Base-by-base conservation (phyloP, 495 filamentous ascomycete species). In the Aspergillus mulundensis region DNA sequence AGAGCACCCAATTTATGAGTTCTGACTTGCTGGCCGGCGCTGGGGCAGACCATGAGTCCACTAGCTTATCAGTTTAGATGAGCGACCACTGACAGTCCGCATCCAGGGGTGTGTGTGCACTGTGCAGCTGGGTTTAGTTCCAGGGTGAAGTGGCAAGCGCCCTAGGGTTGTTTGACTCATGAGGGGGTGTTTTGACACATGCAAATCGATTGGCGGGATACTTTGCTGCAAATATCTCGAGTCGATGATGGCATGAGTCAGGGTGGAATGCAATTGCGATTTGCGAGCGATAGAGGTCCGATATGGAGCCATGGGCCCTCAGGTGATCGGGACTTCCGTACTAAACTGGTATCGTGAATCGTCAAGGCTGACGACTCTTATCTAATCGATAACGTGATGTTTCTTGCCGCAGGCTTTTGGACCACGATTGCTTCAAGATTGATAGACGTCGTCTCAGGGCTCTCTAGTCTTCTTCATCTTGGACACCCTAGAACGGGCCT, bases 311-410 rank as follows among this genome's bases (percentile, higher is more conserved):
- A 15, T 12, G 15, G 5, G 14, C 21, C 18, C 1, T 47, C 47
- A 24, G 28, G 23, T 38, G 32, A 47, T 28, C 42, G n/a, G 4
- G 28, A 10, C 10, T 5, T 30, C 28, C n/a, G n/a, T n/a, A n/a
- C n/a, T n/a, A n/a, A n/a, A n/a, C n/a, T n/a, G n/a, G n/a, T n/a
- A n/a, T n/a, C n/a, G 32, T 40, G 18, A 21, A 54, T 46, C 18
- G 28, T 25, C 41, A 44, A 30, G 47, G 19, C 48, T 48, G 50
- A 52, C 43, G 41, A 50, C 30, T 58, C 14, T 32, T 50, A 59
- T 59, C 57, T 54, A 51, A 60, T 51, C 52, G 45, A 55, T 55
- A 60, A 55, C 57, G 52, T 60, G 57, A 59, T 38, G 16, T 24
- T 1, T 20, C 3, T 5, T n/a, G 43, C 43, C 42, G 36, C 19